A percentile compares a stretch with the other conserved stretches of the same genome.
Conservation (phyloP, 2,329 filamentous ascomycete species). For the Sarocladium brachiariae region DNA sequence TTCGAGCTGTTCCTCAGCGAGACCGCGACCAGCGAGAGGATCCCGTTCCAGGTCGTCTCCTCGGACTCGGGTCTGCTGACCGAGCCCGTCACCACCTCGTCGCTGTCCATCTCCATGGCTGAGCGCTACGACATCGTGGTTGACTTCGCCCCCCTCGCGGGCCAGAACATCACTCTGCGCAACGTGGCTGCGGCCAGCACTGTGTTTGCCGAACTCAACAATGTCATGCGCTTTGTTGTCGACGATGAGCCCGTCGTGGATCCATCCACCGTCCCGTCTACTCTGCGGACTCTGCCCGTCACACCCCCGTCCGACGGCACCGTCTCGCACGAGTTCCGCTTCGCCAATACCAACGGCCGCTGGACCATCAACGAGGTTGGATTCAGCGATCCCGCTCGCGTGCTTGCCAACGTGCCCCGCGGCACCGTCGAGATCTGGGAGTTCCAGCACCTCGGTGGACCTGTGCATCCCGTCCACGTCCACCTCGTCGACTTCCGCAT, state of each 20-base stretch:
- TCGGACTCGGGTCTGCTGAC: conserved; percentile 46
- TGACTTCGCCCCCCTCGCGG: conserved; percentile 43
- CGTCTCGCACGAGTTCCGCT: conserved; percentile 35
- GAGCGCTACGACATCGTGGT: conserved; percentile 53
- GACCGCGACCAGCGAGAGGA: neutral
- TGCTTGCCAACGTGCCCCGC: conserved; percentile 32
- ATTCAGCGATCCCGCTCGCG: conserved; percentile 20
- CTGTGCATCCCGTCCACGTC: conserved; percentile 43
- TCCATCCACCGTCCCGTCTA: neutral
- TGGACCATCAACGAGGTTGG: conserved; percentile 6
- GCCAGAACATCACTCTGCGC: conserved; percentile 38
- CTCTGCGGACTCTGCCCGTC: neutral
- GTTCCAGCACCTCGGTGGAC: conserved; percentile 34
- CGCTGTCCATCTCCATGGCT: conserved; percentile 42
- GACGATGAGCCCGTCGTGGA: neutral
- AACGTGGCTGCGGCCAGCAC: conserved; percentile 21
- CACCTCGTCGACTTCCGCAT: conserved; percentile 48
- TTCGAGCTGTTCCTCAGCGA: conserved; percentile 3
- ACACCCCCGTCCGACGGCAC: conserved; percentile 54
- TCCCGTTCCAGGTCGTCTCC: conserved; percentile 24
- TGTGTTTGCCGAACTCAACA: neutral
- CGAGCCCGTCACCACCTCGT: conserved; percentile 32
- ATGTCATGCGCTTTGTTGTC: conserved; percentile 5
- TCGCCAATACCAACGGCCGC: conserved; percentile 27
- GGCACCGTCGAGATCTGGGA: conserved; percentile 36